Base-by-base conservation (phyloP, 169 alveolate species). In the Eimeria tenella region DNA sequence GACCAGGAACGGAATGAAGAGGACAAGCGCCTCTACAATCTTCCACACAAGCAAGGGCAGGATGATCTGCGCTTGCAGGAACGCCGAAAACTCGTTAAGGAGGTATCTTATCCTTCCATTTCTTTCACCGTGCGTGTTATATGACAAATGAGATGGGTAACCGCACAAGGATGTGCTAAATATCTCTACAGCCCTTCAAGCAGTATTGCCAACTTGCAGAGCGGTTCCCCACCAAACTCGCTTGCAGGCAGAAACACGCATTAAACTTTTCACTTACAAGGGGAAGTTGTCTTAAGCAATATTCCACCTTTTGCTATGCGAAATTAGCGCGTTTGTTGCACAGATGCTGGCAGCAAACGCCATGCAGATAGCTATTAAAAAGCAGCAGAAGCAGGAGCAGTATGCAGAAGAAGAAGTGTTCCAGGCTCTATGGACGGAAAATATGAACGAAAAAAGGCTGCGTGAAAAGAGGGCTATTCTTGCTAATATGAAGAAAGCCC, bases 291-390 rank as follows among this genome's bases (percentile, higher is more conserved):
- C 42, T 31, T 31, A 2, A 2, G 42, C 42, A 31, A 31, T 31
- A 31, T 31, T 31, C 0, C 42, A 2, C 13, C 13, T 3, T 56
- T 23, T 23, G 74, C 55, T 4, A 42, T 55, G 21, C 6, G 31
- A 21, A 9, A 21, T 55, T n/a, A 50, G 74, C 42, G 65, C 15
- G 53, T 1, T 10, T 84, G 49, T 9, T 31, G 4, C 13, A 42
- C 92, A 84, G 92, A 84, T 60, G 70, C 92, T 84, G 62, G 92
- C 92, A 3, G 92, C 77, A 63, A 84, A 84, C 55, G 92, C 65
- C 13, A n/a, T 50, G 65, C 92, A 84, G 53, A 62, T 84, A 84
- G 92, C 92, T 31, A 60, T 11, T 50, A 84, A 63, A 63, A 17
- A 60, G 65, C 60, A 19, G 81, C 92, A 60, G 60, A 62, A 84